phyloP scores from a whole-genome alignment of 148 eudicot species.

The Nyssa sinensis region DNA sequence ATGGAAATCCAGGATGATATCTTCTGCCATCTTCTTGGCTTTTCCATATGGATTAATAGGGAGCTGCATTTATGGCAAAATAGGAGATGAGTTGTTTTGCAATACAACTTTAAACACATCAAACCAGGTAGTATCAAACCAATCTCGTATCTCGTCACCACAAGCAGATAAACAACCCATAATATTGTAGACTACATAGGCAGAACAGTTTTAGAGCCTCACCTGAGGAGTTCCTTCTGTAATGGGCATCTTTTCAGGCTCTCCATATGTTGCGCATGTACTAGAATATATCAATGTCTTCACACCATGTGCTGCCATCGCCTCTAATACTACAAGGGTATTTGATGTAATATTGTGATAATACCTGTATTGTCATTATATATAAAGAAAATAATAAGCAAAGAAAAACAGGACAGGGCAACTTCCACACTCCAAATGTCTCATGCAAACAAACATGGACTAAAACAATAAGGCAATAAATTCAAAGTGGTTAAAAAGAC shows the following conservation, averaged over 20 bases:
- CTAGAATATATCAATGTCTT: conserved; percentile 86
- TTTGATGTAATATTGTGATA: conserved; percentile 98
- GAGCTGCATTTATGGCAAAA: conserved; percentile 42
- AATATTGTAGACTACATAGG: not conserved
- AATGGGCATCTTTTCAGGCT: conserved; percentile 96
- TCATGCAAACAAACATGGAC: not conserved
- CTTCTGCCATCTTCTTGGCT: conserved; percentile 99
- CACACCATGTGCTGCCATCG: conserved; percentile 79
- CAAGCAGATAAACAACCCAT: not conserved
- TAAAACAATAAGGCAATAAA: not conserved
- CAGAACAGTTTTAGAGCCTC: conserved; percentile 13
- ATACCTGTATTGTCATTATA: conserved; percentile 42
- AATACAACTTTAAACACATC: not conserved
- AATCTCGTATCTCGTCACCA: not conserved
- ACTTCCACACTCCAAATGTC: not conserved
- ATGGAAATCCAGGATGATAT: conserved; percentile 84
- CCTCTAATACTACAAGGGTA: conserved; percentile 78
- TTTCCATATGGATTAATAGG: conserved; percentile 98
- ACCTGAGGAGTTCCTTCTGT: conserved; percentile 97
- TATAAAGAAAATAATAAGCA: not conserved
- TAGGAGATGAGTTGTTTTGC: not conserved
- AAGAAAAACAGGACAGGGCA: not conserved
- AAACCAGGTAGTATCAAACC: conserved; percentile 7
- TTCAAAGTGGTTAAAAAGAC: not conserved
- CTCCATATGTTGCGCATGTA: conserved; percentile 99